Base-by-base conservation (phyloP, 2,329 filamentous ascomycete species). In the Talaromyces sp. region DNA sequence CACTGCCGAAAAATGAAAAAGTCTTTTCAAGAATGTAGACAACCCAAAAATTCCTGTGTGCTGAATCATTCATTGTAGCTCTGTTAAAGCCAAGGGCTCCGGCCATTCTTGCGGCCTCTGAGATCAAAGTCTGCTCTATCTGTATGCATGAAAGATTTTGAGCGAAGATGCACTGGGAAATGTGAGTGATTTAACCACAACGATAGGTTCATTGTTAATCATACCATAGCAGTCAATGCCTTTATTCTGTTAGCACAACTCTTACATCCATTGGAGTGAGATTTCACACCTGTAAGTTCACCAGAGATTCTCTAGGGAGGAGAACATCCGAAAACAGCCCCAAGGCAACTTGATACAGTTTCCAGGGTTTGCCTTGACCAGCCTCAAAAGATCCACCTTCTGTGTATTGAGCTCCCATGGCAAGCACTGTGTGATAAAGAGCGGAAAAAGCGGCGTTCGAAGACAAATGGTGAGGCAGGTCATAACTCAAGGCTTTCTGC, bases 1-100 rank as follows among this genome's bases (percentile, higher is more conserved):
- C 71, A 4, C 73, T 69, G 7, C 67, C 68, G 37, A 72, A 70
- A 47, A 45, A 63, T 35, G 69, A 73, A 0, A 67, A 66, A 8
- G 71, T 70, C 58, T 81, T 80, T 56, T 81, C 79, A 19, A 81
- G 47, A 10, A 69, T 69, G 61, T 80, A 81, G 17, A 80, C 70
- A 0, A 78, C 75, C 78, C 79, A 81, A 61, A 81, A 81, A 0
- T 74, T 74, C 47, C 71, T 68, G 33, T 72, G 68, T 13, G 66
- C 64, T 27, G 64, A 39, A 25, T 65, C 66, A 25, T 61, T 62
- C 49, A 62, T 66, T 31, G 67, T 60, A 3, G 69, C 64, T 52
- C 73, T 73, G 39, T 76, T 74, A 63, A 74, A 77, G 2, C 73
- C 70, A 11, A 77, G 68, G 0, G 65, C 61, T 33, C 74, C 68